Evolutionary conservation across 192 early-diverging fungal species (phyloP), one percentile per base, ranked within the genome.

Genomic region (Allomyces macrogynus): DNA sequence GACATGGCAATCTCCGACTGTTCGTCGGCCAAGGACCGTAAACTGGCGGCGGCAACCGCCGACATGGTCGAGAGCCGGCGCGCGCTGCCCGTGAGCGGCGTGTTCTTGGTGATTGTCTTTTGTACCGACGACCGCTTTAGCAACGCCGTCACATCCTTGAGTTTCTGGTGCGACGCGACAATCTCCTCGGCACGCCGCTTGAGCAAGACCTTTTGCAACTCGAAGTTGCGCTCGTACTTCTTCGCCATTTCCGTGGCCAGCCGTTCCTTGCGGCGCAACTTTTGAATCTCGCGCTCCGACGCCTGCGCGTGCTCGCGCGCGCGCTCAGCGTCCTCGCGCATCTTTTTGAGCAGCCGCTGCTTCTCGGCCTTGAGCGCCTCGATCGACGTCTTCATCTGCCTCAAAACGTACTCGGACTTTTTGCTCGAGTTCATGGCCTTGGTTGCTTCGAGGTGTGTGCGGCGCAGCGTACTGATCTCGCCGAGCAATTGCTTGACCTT

Each of bases 351-450:
- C 80, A 90, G 84, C 14, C 81, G 75, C n/a, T 82, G 66, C 71
- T 91, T 91, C 70, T 91, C 89, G 26, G 75, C 72, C 68, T 86
- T 88, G 25, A 88, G 74, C 14, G 80, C 75, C 65, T 86, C 81
- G 23, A 91, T 83, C 32, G 84, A 87, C 10, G 77, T 76, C 63
- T 77, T 77, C 43, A 89, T 72, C 2, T 78, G 81, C 40, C 78
- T 76, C 14, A 86, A 75, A 24, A 86, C 70, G 10, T 72, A 75
- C 60, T 87, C 87, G 42, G 81, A 76, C 63, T 81, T 66, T 23
- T 80, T 76, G 18, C 72, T 74, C 12, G 70, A 68, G 5, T 77
- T 74, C 65, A 76, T 77, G 14, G 77, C 65, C 64, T 71, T 68
- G 61, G 77, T 80, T 1, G 80, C 75, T 61, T 80, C 76, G 10